These are phyloP conservation scores for Kandelia obovata DNA, from an alignment of 345 rosid species.

Conservation along the genomic window DNA sequence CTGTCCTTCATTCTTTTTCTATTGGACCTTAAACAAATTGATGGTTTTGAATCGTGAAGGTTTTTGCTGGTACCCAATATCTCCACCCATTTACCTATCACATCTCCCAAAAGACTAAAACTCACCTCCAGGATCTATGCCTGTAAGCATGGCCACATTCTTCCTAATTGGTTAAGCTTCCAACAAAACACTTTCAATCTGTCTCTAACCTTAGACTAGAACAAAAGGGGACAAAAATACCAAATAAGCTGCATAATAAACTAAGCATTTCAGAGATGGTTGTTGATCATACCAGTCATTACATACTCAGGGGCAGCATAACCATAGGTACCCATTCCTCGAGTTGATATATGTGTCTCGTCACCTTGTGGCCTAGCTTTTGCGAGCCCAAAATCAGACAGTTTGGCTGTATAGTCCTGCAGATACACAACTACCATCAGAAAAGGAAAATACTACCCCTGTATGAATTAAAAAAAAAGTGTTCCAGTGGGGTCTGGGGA, in stretches of 20 bases:
- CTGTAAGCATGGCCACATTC: no score
- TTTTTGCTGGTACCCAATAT: neutral
- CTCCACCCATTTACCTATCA: conserved; percentile 6
- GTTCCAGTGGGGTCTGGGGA: no score
- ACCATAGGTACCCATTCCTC: conserved; percentile 98
- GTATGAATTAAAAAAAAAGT: neutral
- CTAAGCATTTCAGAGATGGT: conserved; percentile 2
- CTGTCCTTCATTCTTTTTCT: neutral
- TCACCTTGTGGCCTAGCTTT: conserved; percentile 99
- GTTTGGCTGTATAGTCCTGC: conserved; percentile 94
- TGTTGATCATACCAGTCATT: conserved; percentile 74
- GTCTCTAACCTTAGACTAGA: no score
- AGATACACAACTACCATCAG: conserved; percentile 8
- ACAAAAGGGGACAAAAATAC: no score
- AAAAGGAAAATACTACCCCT: neutral
- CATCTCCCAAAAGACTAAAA: neutral
- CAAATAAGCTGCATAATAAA: neutral
- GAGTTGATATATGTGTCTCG: conserved; percentile 92
- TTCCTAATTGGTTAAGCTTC: no score
- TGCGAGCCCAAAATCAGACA: conserved; percentile 96
- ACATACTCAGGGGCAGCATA: conserved; percentile 98
- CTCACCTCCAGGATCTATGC: neutral
- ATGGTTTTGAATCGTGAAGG: neutral
- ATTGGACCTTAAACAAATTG: neutral
- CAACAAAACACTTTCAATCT: no score